Base-by-base conservation (phyloP, 805 yeast genomes). In the Suhomyces sp. region DNA sequence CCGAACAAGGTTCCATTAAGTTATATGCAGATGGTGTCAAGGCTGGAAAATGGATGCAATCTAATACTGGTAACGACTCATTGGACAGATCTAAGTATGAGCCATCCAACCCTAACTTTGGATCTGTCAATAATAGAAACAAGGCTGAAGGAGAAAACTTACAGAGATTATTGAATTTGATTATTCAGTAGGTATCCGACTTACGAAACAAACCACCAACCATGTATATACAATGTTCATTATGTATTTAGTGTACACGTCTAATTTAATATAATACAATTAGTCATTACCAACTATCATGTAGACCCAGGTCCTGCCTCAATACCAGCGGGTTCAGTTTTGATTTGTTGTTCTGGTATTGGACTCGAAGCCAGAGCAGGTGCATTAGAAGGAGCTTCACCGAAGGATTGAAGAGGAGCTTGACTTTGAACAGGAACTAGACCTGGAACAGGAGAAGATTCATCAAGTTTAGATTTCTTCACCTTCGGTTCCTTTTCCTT, bases 1-100 rank as follows among this genome's bases (percentile, higher is more conserved):
- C 54, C 19, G 49, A 56, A 9, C 53, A 56, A 16, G 79, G 78
- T 31, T 48, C 58, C 14, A 60, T 68, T 19, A 64, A 56, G 36
- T 39, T 68, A 32, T 56, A 54, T 31, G 72, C 65, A 3, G 67
- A 64, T 36, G 71, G 70, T 32, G 62, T 66, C 21, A 62, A 58
- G 46, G 57, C 56, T 5, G 73, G 73, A 21, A 47, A 52, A 13
- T 67, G 72, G 72, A 57, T 64, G 64, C 54, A 51, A 34, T 45
- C 54, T 35, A 46, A 55, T 11, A 50, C 47, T 21, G 34, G 41
- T 17, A 48, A 44, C 25, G 46, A 47, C 19, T 31, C 50, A n/a
- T 40, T 42, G 24, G 55, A 50, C 36, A 39, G 49, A 36, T 43
- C 52, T 12, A 42, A 39, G 25, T 63, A 60, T 44, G 45, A 54